Percentiles rank a stretch among this genome's conserved stretches.
Evolutionary conservation across 2,329 filamentous ascomycete genomes (phyloP).

Genomic region (Xylariaceae sp.): DNA sequence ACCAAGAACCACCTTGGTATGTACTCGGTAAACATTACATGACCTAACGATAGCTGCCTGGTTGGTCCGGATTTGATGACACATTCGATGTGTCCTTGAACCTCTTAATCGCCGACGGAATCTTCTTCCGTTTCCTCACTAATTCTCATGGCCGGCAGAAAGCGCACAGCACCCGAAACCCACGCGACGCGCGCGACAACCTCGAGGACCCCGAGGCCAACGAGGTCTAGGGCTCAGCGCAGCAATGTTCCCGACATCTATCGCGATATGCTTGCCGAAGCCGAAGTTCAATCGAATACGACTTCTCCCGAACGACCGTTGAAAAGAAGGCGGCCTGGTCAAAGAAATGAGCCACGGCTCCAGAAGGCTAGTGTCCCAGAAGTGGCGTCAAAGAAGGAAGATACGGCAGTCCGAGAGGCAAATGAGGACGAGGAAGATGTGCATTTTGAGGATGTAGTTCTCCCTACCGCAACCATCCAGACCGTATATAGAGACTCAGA

Average conservation of each 20-base stretch:
- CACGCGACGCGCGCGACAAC: constrained; percentile 24
- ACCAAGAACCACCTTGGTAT: too few relatives aligned
- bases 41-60: neutral
- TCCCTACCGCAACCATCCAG: constrained; percentile 53
- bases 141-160: constrained; percentile 34
- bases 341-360: constrained; percentile 32
- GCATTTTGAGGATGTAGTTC: constrained; percentile 54
- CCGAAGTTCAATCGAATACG: constrained; percentile 41
- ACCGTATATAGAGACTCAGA: constrained; percentile 54
- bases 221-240: constrained; percentile 30
- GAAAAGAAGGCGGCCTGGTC: constrained; percentile 45
- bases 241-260: constrained; percentile 45
- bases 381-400: constrained; percentile 5
- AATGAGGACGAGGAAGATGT: constrained; percentile 46
- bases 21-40: too few relatives aligned
- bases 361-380: constrained; percentile 20
- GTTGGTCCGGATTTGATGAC: neutral
- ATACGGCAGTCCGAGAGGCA: constrained; percentile 32
- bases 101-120: constrained; percentile 1
- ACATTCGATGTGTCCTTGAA: constrained; percentile 6
- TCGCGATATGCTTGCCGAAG: constrained; percentile 53
- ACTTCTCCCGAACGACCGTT: constrained; percentile 43
- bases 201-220: constrained; percentile 23
- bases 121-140: neutral
- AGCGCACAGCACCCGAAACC: constrained; percentile 28